Evolutionary conservation across 768 basidiomycete species (phyloP), one percentile per base, ranked within the genome.

Genomic region (Kondoa malvinella): DNA sequence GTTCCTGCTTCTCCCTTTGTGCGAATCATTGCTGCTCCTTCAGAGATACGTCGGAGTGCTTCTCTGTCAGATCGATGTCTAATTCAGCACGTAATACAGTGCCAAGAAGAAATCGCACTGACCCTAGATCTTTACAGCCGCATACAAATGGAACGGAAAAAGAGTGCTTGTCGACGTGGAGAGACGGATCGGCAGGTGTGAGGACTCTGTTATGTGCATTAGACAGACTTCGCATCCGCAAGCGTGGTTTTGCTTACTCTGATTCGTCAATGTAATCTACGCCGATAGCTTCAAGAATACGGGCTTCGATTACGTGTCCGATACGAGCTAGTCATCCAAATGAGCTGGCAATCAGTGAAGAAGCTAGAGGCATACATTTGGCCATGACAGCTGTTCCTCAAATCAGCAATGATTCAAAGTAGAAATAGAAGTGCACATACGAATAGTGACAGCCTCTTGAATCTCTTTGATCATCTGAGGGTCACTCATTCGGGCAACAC

Each of bases 21-120:
- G 72, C 95, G 90, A 79, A 99, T 92, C 83, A 97, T 92, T 0
- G 95, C 90, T 1, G 94, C 94, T 59, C 95, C 95, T 77, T 99
- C 95, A 27, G 88, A 89, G 73, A 99, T 95, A 70, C 95, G 85
- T 56, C 95, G 86, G 3, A 99, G 82, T 2, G 95, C 95, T 78
- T 97, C 92, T 66, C 40, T 50, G 40, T 50, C 40, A 50, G 40
- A 50, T 8, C 12, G 21, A 8, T 8, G 21, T 50, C 40, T 50
- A 21, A 8, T 8, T 50, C 40, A 50, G 40, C 40, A 50, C 21
- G 21, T 8, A 50, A 50, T 8, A 8, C 8, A 8, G 40, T 21
- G 40, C 8, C 8, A 50, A 21, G 40, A 8, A 50, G 8, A 8
- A 50, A 8, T 50, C 12, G 8, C 21, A 50, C 21, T 50, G 40